Conservation (phyloP, 345 rosid genomes). For the Corchorus capsularis region DNA sequence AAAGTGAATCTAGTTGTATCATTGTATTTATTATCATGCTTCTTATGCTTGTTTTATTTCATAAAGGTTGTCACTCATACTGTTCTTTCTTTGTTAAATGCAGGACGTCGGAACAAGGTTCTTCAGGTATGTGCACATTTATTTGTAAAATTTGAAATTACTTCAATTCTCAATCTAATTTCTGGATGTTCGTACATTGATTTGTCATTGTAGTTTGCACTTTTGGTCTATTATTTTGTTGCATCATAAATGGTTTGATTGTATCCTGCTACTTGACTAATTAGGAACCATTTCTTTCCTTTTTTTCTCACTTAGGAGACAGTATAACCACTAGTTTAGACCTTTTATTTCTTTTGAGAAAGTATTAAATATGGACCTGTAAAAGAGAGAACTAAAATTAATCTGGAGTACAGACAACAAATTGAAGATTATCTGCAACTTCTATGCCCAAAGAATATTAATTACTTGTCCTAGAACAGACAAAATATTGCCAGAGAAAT, state of each 20-base stretch:
- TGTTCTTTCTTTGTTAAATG: constrained; percentile 35
- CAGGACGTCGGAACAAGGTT: constrained; percentile 80
- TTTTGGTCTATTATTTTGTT: neutral
- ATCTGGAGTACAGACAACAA: too few species aligned
- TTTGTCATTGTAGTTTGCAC: neutral
- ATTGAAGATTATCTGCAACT: too few species aligned
- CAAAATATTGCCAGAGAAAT: neutral
- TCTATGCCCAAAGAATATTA: neutral
- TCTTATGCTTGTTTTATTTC: constrained; percentile 18
- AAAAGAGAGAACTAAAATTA: too few species aligned
- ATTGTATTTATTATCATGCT: neutral
- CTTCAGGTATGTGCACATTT: constrained; percentile 60
- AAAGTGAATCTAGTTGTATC: neutral
- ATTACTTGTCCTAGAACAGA: neutral
- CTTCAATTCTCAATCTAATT: constrained; percentile 13
- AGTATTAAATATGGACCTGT: too few species aligned
- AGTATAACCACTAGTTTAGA: neutral
- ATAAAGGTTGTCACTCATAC: constrained; percentile 31
- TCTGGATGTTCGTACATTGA: neutral
- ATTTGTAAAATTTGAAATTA: neutral
- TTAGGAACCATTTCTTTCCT: neutral
- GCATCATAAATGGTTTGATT: neutral
- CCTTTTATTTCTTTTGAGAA: neutral
- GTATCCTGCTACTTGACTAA: neutral
- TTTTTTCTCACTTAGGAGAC: neutral